Evolutionary conservation across 352 stramenopile genomes (phyloP).

Genomic region (Elongisporangium anandrum): DNA sequence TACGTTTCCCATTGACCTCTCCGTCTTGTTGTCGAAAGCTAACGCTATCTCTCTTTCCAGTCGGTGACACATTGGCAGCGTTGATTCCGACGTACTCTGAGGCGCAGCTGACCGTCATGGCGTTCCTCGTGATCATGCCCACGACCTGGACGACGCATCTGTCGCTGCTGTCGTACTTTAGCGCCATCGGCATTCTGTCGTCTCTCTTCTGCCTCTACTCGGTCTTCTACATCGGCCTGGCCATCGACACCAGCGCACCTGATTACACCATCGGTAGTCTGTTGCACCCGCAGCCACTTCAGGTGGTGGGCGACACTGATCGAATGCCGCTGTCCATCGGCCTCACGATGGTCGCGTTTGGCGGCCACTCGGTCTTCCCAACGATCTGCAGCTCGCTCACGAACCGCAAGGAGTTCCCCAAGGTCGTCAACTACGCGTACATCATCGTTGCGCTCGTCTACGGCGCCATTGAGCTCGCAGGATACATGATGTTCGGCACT

Average conservation of each 20-base stretch:
- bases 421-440: slow-evolving; percentile 73
- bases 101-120: slow-evolving; percentile 58
- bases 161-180: slow-evolving; percentile 82
- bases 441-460: slow-evolving; percentile 70
- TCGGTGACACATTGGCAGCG: slow-evolving; percentile 70
- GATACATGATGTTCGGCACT: slow-evolving; percentile 82
- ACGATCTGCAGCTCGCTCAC: slow-evolving; percentile 86
- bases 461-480: slow-evolving; percentile 61
- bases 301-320: slow-evolving; percentile 59
- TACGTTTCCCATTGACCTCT: slow-evolving; percentile 19
- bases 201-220: slow-evolving; percentile 76
- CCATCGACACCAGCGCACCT: slow-evolving; percentile 33
- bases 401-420: slow-evolving; percentile 53
- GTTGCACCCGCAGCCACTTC: slow-evolving; percentile 46
- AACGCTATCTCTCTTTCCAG: slow-evolving; percentile 15
- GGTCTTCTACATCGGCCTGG: slow-evolving; percentile 72
- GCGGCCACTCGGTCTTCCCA: slow-evolving; percentile 85
- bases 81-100: slow-evolving; percentile 62
- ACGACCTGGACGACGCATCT: slow-evolving; percentile 80
- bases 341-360: slow-evolving; percentile 85
- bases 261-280: slow-evolving; percentile 53
- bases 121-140: slow-evolving; percentile 70
- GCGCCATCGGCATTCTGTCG: slow-evolving; percentile 79
- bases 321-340: slow-evolving; percentile 77
- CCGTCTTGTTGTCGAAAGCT: not conserved